Conservation (phyloP, 2,329 filamentous ascomycete species). For the Ophiostoma australiae region DNA sequence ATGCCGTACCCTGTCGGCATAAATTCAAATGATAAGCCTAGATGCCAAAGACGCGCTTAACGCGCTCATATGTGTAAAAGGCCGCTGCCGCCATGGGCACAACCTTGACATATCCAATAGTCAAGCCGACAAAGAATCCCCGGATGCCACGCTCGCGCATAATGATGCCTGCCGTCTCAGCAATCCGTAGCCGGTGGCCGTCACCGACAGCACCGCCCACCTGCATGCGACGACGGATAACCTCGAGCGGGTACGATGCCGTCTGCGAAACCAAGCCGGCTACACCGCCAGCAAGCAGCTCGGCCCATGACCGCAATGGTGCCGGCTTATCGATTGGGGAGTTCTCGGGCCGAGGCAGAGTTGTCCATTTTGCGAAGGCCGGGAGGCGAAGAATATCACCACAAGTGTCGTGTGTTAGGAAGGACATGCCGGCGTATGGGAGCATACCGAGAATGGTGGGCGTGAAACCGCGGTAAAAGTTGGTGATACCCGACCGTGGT, state of each 20-base stretch:
- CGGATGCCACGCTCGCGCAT: conserved; percentile 67
- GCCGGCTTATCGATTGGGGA: conserved; percentile 57
- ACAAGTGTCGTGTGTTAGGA: conserved; percentile 87
- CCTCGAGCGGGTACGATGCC: conserved; percentile 86
- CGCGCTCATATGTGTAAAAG: conserved; percentile 62
- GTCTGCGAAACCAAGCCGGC: conserved; percentile 90
- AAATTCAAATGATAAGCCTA: neutral
- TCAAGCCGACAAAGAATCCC: conserved; percentile 89
- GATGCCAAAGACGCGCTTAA: conserved; percentile 61
- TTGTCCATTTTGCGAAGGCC: conserved; percentile 65
- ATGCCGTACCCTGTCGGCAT: neutral
- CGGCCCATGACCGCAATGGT: conserved; percentile 77
- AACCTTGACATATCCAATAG: conserved; percentile 92
- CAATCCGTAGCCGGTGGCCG: conserved; percentile 70
- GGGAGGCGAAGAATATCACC: conserved; percentile 76
- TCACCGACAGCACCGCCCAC: conserved; percentile 92
- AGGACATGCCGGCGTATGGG: conserved; percentile 92
- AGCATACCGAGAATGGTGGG: conserved; percentile 92
- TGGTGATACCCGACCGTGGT: conserved; percentile 66
- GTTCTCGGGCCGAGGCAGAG: conserved; percentile 55
- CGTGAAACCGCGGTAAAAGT: conserved; percentile 93
- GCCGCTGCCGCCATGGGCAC: conserved; percentile 76
- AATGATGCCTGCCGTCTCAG: conserved; percentile 73
- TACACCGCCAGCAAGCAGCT: conserved; percentile 76
- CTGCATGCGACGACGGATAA: conserved; percentile 90